Evolutionary conservation across 192 early-diverging fungal species (phyloP), one percentile per base, ranked within the genome.

Genomic region (Lobosporangium transversale): DNA sequence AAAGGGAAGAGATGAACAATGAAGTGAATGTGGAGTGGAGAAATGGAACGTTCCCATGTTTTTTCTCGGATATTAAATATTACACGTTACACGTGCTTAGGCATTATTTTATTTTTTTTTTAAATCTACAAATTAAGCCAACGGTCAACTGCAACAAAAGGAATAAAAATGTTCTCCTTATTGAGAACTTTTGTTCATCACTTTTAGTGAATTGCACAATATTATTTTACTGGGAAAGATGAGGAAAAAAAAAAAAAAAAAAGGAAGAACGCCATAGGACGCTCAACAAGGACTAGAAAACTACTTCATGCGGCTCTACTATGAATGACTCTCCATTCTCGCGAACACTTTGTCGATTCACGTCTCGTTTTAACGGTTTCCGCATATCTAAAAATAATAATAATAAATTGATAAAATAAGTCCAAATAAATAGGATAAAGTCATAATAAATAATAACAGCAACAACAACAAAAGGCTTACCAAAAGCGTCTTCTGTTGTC

Each of bases 321-420:
- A 78, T 31, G 52, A 79, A 80, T 4, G 78, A 70, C 58, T 88
- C 86, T 6, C 86, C 86, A 66, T 85, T 85, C 35, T 83, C 83
- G 30, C 80, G 58, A 30, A 88, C 78, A 33, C 81, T 85, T 68
- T 93, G 79, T 62, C 90, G 83, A 24, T 89, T 63, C 33, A 84
- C 84, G 80, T 99, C 97, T 62, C 94, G 70, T 21, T 91, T 81
- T 36, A 99, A 81, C 6, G 97, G 93, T 84, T 97, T 96, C 49
- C 96, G 83, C 97, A 99, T 99, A 67, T 99, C 97, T 94, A 68
- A 2, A 29, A 32, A 64, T 48, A 20, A 48, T 48, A 20, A 4
- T 17, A 5, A 4, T 48, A 7, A 68, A 3, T 3, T 31, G 4
- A 59, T 33, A 24, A 8, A 23, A 55, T 47, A 55, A 43, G 35